Evolutionary conservation across 1,284 basidiomycete genomes (phyloP).

Genomic region (Coniophora puteana): DNA sequence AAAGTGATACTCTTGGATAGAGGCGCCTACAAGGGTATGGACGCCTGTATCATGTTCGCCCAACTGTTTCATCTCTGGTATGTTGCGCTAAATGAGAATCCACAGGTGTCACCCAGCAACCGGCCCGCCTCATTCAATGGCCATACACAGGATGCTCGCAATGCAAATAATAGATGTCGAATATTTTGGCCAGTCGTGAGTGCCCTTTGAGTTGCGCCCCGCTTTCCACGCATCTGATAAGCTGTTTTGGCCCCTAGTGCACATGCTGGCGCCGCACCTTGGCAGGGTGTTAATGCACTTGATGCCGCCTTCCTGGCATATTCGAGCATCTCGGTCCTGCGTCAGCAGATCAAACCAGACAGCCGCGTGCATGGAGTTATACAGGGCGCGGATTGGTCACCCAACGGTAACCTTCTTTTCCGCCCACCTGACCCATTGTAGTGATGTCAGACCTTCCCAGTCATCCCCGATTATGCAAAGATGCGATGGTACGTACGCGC

Average conservation of each 20-base stretch:
- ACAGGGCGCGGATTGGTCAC: slow-evolving; percentile 54
- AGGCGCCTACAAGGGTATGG: slow-evolving; percentile 75
- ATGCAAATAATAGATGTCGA: slow-evolving; percentile 58
- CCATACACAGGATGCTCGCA: slow-evolving; percentile 52
- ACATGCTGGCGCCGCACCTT: slow-evolving; percentile 72
- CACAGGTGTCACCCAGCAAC: slow-evolving; percentile 63
- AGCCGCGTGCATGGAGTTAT: slow-evolving; percentile 70
- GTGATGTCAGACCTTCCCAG: slow-evolving; percentile 32
- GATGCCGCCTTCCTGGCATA: slow-evolving; percentile 85
- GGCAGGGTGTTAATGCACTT: slow-evolving; percentile 83
- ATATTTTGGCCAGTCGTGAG: slow-evolving; percentile 65
- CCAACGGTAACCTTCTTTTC: slow-evolving; percentile 50
- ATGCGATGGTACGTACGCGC: slow-evolving; percentile 68
- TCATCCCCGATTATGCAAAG: slow-evolving; percentile 76
- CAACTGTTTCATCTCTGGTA: slow-evolving; percentile 5
- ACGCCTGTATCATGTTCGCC: slow-evolving; percentile 71
- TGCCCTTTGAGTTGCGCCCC: slow-evolving; percentile 8
- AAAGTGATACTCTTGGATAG: slow-evolving; percentile 71
- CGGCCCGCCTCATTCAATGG: slow-evolving; percentile 44
- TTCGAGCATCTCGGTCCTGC: slow-evolving; percentile 65
- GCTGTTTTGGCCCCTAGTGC: slow-evolving; percentile 44
- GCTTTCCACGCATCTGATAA: slow-evolving; percentile 12
- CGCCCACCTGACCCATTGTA: too few species aligned
- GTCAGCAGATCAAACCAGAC: slow-evolving; percentile 68
- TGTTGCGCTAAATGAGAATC: slow-evolving; percentile 14